A percentile compares a stretch with the other conserved stretches of the same genome.
Conservation (phyloP, 352 stramenopile species). For the Sclerospora graminicola region DNA sequence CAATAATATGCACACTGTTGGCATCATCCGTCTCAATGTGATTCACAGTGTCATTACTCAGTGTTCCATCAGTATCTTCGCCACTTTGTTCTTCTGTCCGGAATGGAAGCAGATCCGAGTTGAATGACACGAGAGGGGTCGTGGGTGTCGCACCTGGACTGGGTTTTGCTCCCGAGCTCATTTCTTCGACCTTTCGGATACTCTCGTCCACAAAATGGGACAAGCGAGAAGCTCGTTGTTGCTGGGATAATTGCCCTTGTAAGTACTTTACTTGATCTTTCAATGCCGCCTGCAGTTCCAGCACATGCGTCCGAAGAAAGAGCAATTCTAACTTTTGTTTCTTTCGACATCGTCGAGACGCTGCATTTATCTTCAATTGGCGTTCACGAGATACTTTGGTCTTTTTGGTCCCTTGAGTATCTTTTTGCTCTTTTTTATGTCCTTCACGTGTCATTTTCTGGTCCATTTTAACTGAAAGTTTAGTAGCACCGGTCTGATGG, state of each 20-base stretch:
- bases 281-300: constrained; percentile 63
- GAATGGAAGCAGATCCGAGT: constrained; percentile 22
- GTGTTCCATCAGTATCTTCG: constrained; percentile 33
- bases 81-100: constrained; percentile 28
- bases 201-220: constrained; percentile 60
- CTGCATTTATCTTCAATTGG: constrained; percentile 83
- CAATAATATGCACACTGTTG: constrained; percentile 33
- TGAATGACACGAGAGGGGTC: constrained; percentile 18
- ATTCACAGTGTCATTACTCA: constrained; percentile 30
- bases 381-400: constrained; percentile 78
- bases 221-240: constrained; percentile 33
- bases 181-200: constrained; percentile 64
- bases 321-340: constrained; percentile 85
- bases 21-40: constrained; percentile 53
- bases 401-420: constrained; percentile 35
- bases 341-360: constrained; percentile 69
- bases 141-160: constrained; percentile 15
- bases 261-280: constrained; percentile 57
- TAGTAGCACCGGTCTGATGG: constrained; percentile 13
- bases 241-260: constrained; percentile 25
- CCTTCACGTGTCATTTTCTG: constrained; percentile 3
- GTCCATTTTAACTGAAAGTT: constrained; percentile 17
- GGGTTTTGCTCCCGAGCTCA: constrained; percentile 47
- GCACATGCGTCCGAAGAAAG: constrained; percentile 71
- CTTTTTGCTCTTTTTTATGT: constrained; percentile 21